Conservation (phyloP, 129 eudicot species). For the Solidago caesia region DNA sequence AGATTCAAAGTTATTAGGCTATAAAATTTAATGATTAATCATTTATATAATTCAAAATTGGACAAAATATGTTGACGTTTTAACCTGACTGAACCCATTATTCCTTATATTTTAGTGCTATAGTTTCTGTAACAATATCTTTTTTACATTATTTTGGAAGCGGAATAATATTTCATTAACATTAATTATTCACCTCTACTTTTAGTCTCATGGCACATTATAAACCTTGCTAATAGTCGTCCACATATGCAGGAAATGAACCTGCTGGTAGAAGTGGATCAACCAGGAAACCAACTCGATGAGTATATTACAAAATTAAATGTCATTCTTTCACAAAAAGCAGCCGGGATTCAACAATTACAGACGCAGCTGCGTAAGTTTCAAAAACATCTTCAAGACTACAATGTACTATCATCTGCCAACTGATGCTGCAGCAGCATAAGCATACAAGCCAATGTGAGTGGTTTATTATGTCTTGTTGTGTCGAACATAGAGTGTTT, state of each 20-base stretch:
- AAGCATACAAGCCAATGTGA: neutral
- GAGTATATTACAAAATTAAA: constrained; percentile 55
- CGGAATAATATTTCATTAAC: no score
- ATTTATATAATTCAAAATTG: neutral
- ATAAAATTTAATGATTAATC: neutral
- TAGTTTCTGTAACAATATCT: neutral
- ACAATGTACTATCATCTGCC: constrained; percentile 38
- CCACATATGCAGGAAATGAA: constrained; percentile 55
- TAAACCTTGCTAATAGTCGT: neutral
- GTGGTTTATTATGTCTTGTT: constrained; percentile 6
- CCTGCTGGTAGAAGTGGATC: constrained; percentile 58
- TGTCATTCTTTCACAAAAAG: constrained; percentile 55
- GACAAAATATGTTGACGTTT: neutral
- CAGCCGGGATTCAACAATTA: constrained; percentile 47
- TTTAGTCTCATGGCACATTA: neutral
- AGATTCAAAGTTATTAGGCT: neutral
- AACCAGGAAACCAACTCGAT: constrained; percentile 69
- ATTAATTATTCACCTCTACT: neutral
- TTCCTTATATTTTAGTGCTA: no score
- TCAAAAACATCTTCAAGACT: constrained; percentile 43
- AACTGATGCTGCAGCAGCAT: constrained; percentile 24
- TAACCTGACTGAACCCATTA: no score
- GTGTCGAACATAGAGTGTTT: constrained; percentile 20
- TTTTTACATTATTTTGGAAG: no score
- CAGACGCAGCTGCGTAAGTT: constrained; percentile 47